These are phyloP conservation scores for Puccinia sorghi DNA, from an alignment of 1,284 basidiomycete genomes.

Conservation along the genomic window DNA sequence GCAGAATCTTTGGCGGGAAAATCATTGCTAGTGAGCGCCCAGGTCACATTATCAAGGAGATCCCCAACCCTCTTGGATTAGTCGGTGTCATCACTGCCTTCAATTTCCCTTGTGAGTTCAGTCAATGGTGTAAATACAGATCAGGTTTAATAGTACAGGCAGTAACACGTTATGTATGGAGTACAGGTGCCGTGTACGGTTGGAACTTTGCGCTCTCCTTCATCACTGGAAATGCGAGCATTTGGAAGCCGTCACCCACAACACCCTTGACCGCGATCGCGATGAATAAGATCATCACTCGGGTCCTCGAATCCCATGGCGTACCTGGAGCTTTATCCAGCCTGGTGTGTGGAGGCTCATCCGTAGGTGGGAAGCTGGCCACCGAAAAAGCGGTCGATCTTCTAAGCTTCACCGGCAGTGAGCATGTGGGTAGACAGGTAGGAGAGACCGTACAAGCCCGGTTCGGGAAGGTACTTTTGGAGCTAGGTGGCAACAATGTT, in stretches of 20 bases:
- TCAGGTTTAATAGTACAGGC: no score
- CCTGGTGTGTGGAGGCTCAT: conserved; percentile 78
- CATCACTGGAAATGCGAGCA: conserved; percentile 84
- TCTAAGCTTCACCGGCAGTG: conserved; percentile 93
- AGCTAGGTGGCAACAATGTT: conserved; percentile 88
- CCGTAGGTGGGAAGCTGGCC: conserved; percentile 76
- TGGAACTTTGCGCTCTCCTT: conserved; percentile 89
- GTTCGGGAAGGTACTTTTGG: conserved; percentile 81
- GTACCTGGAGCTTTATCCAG: conserved; percentile 79
- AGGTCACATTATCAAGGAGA: conserved; percentile 54
- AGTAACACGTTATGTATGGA: conserved; percentile 17
- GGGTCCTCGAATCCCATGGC: conserved; percentile 76
- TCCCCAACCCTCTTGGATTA: conserved; percentile 78
- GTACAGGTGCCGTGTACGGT: conserved; percentile 52
- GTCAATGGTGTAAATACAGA: not conserved
- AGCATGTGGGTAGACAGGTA: conserved; percentile 78
- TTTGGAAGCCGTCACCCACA: conserved; percentile 91
- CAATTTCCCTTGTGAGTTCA: conserved; percentile 50
- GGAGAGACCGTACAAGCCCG: conserved; percentile 75
- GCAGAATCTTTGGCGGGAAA: conserved; percentile 53
- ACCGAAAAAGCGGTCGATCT: conserved; percentile 69
- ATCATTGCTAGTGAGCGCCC: conserved; percentile 55
- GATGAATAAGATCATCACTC: conserved; percentile 76
- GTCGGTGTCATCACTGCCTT: conserved; percentile 67
- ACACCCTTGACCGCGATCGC: conserved; percentile 86